Evolutionary conservation across 2,329 filamentous ascomycete genomes (phyloP).

Genomic region (Davidsoniella eucalypti): DNA sequence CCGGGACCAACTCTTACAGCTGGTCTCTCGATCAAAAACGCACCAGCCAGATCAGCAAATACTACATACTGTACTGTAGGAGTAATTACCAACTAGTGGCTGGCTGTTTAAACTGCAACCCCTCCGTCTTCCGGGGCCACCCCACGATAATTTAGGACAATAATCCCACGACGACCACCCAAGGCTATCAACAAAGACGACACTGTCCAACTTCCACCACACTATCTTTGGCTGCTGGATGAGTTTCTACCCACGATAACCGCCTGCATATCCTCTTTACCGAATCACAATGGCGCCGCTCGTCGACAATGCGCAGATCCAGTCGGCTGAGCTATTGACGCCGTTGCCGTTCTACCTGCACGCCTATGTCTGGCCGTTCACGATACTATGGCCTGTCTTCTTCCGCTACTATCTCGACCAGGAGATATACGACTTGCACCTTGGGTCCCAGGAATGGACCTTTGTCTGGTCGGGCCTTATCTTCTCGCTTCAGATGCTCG

Average conservation of each 20-base stretch:
- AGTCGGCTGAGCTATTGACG: constrained; percentile 72
- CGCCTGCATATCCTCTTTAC: not conserved
- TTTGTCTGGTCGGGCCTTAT: constrained; percentile 87
- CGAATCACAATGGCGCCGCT: constrained; percentile 48
- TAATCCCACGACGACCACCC: too few relatives aligned
- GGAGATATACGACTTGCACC: constrained; percentile 77
- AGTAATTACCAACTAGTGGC: too few relatives aligned
- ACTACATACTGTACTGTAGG: too few relatives aligned
- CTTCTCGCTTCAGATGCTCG: constrained; percentile 68
- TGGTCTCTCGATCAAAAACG: too few relatives aligned
- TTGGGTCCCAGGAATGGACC: constrained; percentile 92
- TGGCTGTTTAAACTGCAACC: not conserved
- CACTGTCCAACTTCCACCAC: too few relatives aligned
- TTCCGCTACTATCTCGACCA: constrained; percentile 70
- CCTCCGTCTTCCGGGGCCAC: not conserved
- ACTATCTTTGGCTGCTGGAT: not conserved
- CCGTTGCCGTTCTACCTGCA: constrained; percentile 69
- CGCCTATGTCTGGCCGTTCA: constrained; percentile 84
- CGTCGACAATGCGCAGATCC: constrained; percentile 83
- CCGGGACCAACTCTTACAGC: not conserved
- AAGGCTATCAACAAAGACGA: too few relatives aligned
- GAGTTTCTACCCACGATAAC: not conserved
- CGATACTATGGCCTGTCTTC: constrained; percentile 82
- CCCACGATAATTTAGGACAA: not conserved
- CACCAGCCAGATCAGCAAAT: too few relatives aligned